A percentile compares a stretch with the other conserved stretches of the same genome.
Evolutionary conservation across 371 early-diverging fungal species (phyloP).

Genomic region (Haplosporangium sp.): DNA sequence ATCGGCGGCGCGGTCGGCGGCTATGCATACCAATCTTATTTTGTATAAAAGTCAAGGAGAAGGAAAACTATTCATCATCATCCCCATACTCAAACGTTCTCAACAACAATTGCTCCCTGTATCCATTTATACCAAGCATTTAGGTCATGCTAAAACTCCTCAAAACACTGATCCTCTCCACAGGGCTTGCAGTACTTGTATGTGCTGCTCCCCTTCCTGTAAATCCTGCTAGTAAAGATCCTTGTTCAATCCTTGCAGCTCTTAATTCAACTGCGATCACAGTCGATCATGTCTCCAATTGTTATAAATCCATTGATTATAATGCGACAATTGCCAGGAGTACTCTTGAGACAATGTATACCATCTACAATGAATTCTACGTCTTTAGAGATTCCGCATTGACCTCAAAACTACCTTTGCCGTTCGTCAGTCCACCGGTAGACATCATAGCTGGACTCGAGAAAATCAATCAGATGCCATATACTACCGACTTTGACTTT

Average conservation of each 20-base stretch:
- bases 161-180: constrained; percentile 8
- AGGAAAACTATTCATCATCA: too few species aligned
- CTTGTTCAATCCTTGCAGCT: constrained; percentile 12
- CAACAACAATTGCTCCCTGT: too few species aligned
- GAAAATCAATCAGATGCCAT: constrained; percentile 6
- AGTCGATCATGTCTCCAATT: constrained; percentile 2
- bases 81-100: too few species aligned
- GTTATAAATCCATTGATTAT: constrained; percentile 28
- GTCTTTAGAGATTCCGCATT: constrained; percentile 31
- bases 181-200: constrained; percentile 3
- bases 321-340: neutral
- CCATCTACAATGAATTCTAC: constrained; percentile 23
- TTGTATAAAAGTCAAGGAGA: too few species aligned
- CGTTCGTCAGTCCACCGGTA: constrained; percentile 21
- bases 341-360: constrained; percentile 15
- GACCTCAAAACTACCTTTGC: constrained; percentile 18
- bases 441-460: constrained; percentile 12
- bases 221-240: neutral
- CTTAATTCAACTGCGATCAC: neutral
- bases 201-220: constrained; percentile 6
- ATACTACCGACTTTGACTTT: constrained; percentile 17
- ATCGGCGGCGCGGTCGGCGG: too few species aligned
- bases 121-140: too few species aligned
- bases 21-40: too few species aligned
- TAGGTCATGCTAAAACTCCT: neutral